These are phyloP conservation scores for Trametes meyenii DNA, from an alignment of 768 basidiomycete species.

Conservation along the genomic window DNA sequence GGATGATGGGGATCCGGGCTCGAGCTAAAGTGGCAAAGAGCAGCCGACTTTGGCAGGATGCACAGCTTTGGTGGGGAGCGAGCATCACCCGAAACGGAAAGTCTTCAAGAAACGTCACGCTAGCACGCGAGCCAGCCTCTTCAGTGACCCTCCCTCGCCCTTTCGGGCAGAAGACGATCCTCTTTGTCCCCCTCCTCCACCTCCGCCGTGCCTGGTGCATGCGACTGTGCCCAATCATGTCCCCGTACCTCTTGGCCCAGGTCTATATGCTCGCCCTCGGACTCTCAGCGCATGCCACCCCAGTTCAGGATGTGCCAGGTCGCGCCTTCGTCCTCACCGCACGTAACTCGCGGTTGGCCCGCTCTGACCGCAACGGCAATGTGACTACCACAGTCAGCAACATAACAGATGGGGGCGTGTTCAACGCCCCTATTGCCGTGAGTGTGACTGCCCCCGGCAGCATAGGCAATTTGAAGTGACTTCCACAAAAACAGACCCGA, in stretches of 20 bases:
- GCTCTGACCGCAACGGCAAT: not conserved
- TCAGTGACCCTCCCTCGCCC: not conserved
- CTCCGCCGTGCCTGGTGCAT: slow-evolving; percentile 12
- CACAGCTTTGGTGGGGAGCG: slow-evolving; percentile 13
- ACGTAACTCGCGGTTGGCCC: not conserved
- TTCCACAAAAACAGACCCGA: slow-evolving; percentile 23
- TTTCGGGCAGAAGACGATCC: not conserved
- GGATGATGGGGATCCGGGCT: not conserved
- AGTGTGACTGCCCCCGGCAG: not conserved
- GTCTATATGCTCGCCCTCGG: not conserved
- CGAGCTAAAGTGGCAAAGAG: not conserved
- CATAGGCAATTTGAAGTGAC: too few relatives aligned
- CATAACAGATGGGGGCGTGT: slow-evolving; percentile 15
- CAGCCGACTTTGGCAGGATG: not conserved
- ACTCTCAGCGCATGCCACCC: slow-evolving; percentile 3
- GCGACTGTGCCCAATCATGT: not conserved
- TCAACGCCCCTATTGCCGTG: slow-evolving; percentile 31
- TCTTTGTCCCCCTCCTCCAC: not conserved
- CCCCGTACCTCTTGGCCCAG: not conserved
- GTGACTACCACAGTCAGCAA: not conserved
- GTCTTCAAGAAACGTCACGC: slow-evolving; percentile 15
- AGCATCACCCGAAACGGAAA: slow-evolving; percentile 3
- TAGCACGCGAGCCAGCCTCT: slow-evolving; percentile 1
- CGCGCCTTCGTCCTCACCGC: not conserved
- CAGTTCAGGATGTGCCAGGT: not conserved